Base-by-base conservation (phyloP, 352 stramenopile species). In the Pythium folliculosum region DNA sequence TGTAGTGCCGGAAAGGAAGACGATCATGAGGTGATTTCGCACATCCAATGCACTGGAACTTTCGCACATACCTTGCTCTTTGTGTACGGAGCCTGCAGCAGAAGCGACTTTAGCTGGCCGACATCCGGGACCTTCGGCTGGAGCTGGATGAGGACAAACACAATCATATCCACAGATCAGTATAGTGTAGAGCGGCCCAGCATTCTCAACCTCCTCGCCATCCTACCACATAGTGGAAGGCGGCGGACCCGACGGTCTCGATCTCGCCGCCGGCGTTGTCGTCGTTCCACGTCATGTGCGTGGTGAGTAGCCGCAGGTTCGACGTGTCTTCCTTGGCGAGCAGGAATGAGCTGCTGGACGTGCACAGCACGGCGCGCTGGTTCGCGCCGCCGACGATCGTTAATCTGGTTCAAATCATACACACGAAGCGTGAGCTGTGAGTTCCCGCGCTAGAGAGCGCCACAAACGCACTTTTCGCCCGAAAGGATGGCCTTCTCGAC, bases 321-420 rank as follows among this genome's bases (percentile, higher is more conserved):
- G 84, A 94, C 47, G 82, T 93, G 51, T 93, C 86, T 51, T 95
- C 87, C 37, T 92, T 93, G 38, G 78, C 82, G 21, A 95, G 71
- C 62, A 77, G 86, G 69, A 80, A 95, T 17, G 85, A 91, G 63
- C 84, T 82, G 59, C 77, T 76, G 13, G 77, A 60, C 40, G 85
- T 94, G 66, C 85, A 94, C 45, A 95, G 60, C 47, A 92, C 85
- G 1, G 87, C 87, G 71, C 79, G 77, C 23, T 90, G 70, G 40
- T 72, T 65, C 1, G 76, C 65, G 17, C 70, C 65, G 2, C 87
- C 87, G 16, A 95, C 82, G 43, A 95, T 84, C 47, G 85, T 88
- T 32, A 94, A 65, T 48, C 84, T 87, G 48, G 4, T 47, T 14
- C 40, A 47, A 2, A 32, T 32, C 27, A 32, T 5, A 32, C 27